Base-by-base conservation (phyloP, 768 basidiomycete genomes). In the Naganishia friedmannii region DNA sequence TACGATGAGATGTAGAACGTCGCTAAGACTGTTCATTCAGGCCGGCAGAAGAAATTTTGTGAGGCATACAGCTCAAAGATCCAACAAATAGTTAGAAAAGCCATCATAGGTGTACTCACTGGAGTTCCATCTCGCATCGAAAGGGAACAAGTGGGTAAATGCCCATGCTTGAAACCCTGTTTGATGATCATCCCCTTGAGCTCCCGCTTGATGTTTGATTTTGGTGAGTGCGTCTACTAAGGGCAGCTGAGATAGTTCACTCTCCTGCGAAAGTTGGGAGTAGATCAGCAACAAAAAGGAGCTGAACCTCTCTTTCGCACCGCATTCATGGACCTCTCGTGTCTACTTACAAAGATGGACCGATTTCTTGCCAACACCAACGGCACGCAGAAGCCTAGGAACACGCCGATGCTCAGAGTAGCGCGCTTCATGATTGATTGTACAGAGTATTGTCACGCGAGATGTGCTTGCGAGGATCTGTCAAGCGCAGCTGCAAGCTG, bases 1-100 rank as follows among this genome's bases (percentile, higher is more conserved):
- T 79, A 93, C 92, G 92, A 94, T 85, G 91, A 93, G 82, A 94
- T 94, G 84, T 94, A 94, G 84, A 94, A 93, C 23, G 93, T 94
- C 72, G 90, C 93, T 32, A 94, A 84, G 68, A 96, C 87, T 86
- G 73, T 34, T 10, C 28, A 32, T 31, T 6, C 19, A 17, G 15
- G 42, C 7, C 15, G 15, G 42, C 15, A 9, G 17, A 31, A 17
- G 9, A 23, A 19, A 15, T 9, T 6, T 23, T 28, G 48, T 46
- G 3, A 26, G 13, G 6, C 19, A 51, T 7, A 12, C 48, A 23
- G 48, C 45, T 51, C 48, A 26, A 1, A 51, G 23, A 3, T 6
- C n/a, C 34, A 37, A 51, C 3, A 51, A 1, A 51, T 23, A 3
- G 1, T 12, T 26, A 3, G 1, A 26, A n/a, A n/a, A 1, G 23